phyloP scores from a whole-genome alignment of 257 asterid species.

The Nicotiana tomentosiformis region DNA sequence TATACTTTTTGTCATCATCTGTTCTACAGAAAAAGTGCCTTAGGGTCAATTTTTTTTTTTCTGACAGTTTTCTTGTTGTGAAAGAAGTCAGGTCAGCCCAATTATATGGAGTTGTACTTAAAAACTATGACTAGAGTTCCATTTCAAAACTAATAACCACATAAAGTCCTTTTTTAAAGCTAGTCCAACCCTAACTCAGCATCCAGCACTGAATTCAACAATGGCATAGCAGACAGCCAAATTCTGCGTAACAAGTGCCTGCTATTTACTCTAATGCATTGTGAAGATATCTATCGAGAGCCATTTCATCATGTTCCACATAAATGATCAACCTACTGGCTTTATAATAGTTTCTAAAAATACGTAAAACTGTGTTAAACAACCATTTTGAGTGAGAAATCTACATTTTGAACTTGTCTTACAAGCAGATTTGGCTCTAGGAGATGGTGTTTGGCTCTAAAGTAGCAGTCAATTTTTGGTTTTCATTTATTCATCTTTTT shows the following conservation, averaged over 20 bases:
- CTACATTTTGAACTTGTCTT: neutral
- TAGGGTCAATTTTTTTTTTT: neutral
- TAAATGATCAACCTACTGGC: neutral
- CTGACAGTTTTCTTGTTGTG: neutral
- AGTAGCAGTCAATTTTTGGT: neutral
- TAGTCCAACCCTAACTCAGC: constrained; percentile 1
- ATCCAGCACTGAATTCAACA: neutral
- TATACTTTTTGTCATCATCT: neutral
- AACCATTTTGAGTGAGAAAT: neutral
- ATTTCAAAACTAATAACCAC: neutral
- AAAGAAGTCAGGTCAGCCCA: neutral
- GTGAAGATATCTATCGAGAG: neutral
- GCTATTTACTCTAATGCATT: neutral
- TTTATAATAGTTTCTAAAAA: neutral
- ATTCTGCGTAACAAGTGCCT: neutral
- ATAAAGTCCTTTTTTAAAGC: neutral
- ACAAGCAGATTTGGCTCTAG: neutral
- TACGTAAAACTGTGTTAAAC: neutral
- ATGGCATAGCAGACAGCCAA: neutral
- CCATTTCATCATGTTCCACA: neutral
- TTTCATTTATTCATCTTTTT: neutral
- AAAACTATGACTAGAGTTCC: neutral
- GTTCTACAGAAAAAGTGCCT: neutral
- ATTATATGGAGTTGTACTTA: neutral
- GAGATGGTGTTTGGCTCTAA: neutral